Evolutionary conservation across 2,329 filamentous ascomycete species (phyloP), one percentile per base, ranked within the genome.

Genomic region (Fusarium torulosum): DNA sequence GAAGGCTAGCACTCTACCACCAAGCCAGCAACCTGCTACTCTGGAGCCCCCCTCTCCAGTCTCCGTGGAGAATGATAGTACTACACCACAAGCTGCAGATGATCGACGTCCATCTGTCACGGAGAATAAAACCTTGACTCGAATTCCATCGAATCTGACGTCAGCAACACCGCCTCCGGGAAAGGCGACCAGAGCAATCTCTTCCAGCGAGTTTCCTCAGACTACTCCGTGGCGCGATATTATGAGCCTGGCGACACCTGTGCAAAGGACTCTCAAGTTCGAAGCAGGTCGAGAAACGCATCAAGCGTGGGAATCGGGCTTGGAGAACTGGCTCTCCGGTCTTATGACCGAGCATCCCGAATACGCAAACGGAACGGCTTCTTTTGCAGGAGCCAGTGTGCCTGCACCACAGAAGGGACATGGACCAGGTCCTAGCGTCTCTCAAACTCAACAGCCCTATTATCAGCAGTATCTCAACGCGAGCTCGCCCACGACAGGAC

Each of bases 191-290:
- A 59, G 66, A 38, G 53, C 66, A 27, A 51, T 63, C 8, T 51
- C 65, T n/a, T 44, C 57, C 2, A 54, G 61, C 17, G 63, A 61
- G 19, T 57, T 62, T 43, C 66, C 74, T 13, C 73, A 74, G 45
- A 80, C 86, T 37, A 83, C 86, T 66, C 82, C 85, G 2, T 94
- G 96, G 78, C 87, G 89, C 50, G 91, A 97, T 59, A 97, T 97
- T 63, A 84, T 93, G 72, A 88, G 86, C 10, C 83, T 96, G 49
- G 83, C 86, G 17, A 87, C 86, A 3, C 78, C 89, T 0, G 77
- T 84, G 15, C 90, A 96, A 68, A 88, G 94, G 20, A 91, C 96
- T 61, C 82, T 85, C 42, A 90, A 88, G 15, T 97, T 92, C 76
- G 87, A 92, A 59, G 86, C 90, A 59, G 91, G 91, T 0, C 87